These are phyloP conservation scores for Bipolaris gigantea DNA, from an alignment of 2,329 filamentous ascomycete genomes.

Conservation along the genomic window DNA sequence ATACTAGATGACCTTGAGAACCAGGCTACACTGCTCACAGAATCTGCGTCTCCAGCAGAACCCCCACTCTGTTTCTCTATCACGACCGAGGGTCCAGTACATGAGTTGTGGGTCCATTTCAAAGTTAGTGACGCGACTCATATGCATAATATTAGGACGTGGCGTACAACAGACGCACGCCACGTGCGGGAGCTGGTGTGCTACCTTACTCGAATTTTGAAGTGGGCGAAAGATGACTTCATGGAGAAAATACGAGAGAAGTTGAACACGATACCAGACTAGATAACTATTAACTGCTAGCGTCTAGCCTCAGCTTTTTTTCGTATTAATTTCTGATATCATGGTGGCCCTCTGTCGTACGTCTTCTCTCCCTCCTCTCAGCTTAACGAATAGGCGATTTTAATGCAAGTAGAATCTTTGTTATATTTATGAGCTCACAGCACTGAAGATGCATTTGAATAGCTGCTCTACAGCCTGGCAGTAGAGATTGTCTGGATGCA, in stretches of 20 bases:
- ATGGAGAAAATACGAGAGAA: slow-evolving; percentile 8
- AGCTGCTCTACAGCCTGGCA: not conserved
- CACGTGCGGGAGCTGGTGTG: slow-evolving; percentile 12
- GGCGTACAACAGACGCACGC: slow-evolving; percentile 12
- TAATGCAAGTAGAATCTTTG: not conserved
- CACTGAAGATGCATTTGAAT: not conserved
- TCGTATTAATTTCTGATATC: slow-evolving; percentile 5
- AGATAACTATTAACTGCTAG: not conserved
- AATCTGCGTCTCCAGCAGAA: not conserved
- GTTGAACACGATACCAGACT: slow-evolving; percentile 7
- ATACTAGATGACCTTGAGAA: slow-evolving; percentile 18
- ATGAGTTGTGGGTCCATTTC: slow-evolving; percentile 25
- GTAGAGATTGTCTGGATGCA: not conserved
- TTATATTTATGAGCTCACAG: not conserved
- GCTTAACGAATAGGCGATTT: not conserved
- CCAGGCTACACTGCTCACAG: slow-evolving; percentile 4
- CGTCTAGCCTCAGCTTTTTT: slow-evolving; percentile 3
- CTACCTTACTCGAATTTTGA: slow-evolving; percentile 12
- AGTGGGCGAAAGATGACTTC: slow-evolving; percentile 9
- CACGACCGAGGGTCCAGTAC: slow-evolving; percentile 18
- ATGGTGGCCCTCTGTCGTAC: slow-evolving; percentile 1
- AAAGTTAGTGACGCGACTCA: slow-evolving; percentile 6
- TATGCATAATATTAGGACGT: slow-evolving; percentile 13
- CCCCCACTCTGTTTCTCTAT: slow-evolving; percentile 10
- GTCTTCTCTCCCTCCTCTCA: slow-evolving; percentile 2